phyloP scores from a whole-genome alignment of 75 land plant species.

The Gnetum montanum region DNA sequence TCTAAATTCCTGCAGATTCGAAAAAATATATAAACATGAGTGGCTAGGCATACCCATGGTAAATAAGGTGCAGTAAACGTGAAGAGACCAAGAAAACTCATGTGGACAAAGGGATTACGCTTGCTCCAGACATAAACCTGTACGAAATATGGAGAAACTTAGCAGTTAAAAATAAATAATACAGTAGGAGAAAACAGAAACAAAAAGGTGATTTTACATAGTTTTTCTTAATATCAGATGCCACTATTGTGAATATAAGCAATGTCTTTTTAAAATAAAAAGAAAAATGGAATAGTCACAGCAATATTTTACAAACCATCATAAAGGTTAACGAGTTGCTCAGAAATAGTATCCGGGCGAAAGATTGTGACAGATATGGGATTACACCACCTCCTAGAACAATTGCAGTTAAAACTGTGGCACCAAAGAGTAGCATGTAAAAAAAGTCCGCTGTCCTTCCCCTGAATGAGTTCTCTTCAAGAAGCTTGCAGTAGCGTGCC shows the following conservation, averaged over 20 bases:
- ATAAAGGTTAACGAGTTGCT: conserved; percentile 98
- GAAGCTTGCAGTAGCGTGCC: conserved; percentile 96
- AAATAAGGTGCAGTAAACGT: conserved; percentile 97
- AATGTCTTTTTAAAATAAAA: not conserved
- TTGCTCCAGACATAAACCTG: conserved; percentile 99
- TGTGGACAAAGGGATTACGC: conserved; percentile 93
- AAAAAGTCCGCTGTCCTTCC: conserved; percentile 98
- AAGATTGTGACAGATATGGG: conserved; percentile 72
- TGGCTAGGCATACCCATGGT: conserved; percentile 75
- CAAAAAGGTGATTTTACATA: too few relatives aligned
- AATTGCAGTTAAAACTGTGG: conserved; percentile 67
- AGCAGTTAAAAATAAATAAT: too few relatives aligned
- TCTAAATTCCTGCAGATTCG: too few relatives aligned
- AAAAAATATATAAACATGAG: too few relatives aligned
- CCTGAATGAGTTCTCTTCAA: conserved; percentile 97
- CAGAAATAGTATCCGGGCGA: conserved; percentile 78
- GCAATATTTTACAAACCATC: conserved; percentile 62
- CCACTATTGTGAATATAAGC: too few relatives aligned
- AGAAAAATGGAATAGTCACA: conserved; percentile 2
- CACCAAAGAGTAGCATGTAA: conserved; percentile 97
- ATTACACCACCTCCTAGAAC: conserved; percentile 86
- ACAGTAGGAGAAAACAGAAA: too few relatives aligned
- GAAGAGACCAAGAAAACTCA: conserved; percentile 97
- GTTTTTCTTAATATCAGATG: too few relatives aligned
- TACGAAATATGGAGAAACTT: too few relatives aligned